Conservation (phyloP, 495 filamentous ascomycete genomes). For the Penicillium desertorum region DNA sequence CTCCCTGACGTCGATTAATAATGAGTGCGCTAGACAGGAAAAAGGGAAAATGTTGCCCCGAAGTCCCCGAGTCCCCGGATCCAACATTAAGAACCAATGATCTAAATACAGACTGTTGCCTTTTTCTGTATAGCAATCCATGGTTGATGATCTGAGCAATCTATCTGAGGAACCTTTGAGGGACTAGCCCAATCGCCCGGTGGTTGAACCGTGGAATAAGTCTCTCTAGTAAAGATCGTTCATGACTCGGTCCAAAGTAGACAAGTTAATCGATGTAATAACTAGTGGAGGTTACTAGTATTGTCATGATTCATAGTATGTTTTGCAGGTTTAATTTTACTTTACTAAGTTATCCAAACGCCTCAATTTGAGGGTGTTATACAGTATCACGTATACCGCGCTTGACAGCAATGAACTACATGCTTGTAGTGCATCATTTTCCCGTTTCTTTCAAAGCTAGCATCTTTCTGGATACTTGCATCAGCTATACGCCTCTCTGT, state of each 20-base stretch:
- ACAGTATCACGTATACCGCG: background rate
- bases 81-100: background rate
- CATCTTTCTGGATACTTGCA: constrained; percentile 6
- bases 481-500: background rate
- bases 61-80: constrained; percentile 3
- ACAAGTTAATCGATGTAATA: background rate
- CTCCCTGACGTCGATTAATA: background rate
- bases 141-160: constrained; percentile 4
- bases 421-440: background rate
- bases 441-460: background rate
- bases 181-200: background rate
- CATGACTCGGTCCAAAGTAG: background rate
- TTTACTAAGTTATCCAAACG: background rate
- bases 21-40: background rate
- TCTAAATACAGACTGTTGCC: constrained; percentile 1
- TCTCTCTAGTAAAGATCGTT: background rate
- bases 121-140: constrained; percentile 6
- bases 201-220: background rate
- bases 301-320: constrained; percentile 12
- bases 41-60: background rate
- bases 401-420: background rate
- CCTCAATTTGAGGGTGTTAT: background rate
- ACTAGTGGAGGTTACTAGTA: background rate
- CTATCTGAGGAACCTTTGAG: background rate
- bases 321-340: constrained; percentile 15